Evolutionary conservation across 179 eudicot species (phyloP).

Genomic region (Sideroxylon spinosum): DNA sequence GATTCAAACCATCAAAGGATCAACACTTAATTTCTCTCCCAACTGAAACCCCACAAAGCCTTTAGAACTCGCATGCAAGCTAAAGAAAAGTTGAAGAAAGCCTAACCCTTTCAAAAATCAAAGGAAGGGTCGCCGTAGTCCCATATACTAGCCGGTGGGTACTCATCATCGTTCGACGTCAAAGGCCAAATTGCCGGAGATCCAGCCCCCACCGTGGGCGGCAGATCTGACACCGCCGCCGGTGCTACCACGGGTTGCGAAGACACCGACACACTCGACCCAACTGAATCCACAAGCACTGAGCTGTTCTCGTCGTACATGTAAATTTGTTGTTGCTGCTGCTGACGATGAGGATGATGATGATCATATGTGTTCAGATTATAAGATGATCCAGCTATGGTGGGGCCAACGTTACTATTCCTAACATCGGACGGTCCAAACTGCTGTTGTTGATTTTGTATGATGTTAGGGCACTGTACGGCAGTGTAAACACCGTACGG

Average conservation of each 20-base stretch:
- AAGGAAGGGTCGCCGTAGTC: slow-evolving; percentile 59
- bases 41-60: background rate
- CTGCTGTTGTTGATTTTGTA: slow-evolving; percentile 24
- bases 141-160: slow-evolving; percentile 47
- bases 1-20: background rate
- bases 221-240: slow-evolving; percentile 22
- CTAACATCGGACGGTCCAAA: background rate
- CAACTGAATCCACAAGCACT: slow-evolving; percentile 38
- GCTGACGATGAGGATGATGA: background rate
- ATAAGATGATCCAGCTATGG: background rate
- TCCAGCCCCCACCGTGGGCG: background rate
- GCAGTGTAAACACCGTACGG: slow-evolving; percentile 29
- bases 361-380: slow-evolving; percentile 21
- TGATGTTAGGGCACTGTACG: slow-evolving; percentile 36
- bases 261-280: slow-evolving; percentile 33
- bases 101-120: slow-evolving; percentile 30
- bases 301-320: slow-evolving; percentile 42
- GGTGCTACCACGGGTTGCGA: slow-evolving; percentile 23
- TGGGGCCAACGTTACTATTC: background rate
- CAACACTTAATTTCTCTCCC: too few relatives aligned
- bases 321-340: slow-evolving; percentile 7
- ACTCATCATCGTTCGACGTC: slow-evolving; percentile 36
- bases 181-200: slow-evolving; percentile 36
- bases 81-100: background rate
- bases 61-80: slow-evolving; percentile 14